These are phyloP conservation scores for Pseudozyma hubeiensis DNA, from an alignment of 1,284 basidiomycete species.

Conservation along the genomic window DNA sequence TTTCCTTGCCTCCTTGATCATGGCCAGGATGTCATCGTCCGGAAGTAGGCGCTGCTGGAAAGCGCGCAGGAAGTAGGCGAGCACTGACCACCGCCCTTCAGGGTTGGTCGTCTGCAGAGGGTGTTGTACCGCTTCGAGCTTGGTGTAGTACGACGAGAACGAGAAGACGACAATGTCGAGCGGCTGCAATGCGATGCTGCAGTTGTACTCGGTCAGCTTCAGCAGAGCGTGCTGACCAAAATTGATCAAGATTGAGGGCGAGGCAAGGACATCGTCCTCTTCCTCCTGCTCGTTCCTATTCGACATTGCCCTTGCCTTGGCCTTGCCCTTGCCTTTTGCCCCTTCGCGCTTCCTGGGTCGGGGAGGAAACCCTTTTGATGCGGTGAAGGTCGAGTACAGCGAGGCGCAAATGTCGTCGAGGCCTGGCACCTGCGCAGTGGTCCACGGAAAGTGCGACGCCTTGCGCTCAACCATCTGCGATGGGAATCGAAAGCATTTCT, in stretches of 20 bases:
- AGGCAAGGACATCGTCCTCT: neutral
- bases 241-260: conserved; percentile 6
- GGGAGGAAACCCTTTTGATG: conserved; percentile 1
- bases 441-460: neutral
- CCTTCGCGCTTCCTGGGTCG: too few species aligned
- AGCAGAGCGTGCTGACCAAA: conserved; percentile 8
- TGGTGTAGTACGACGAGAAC: neutral
- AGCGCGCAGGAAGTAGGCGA: conserved; percentile 4
- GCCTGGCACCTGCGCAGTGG: neutral
- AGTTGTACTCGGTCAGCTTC: conserved; percentile 1
- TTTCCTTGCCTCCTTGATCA: neutral
- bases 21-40: neutral
- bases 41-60: neutral
- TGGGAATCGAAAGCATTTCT: neutral
- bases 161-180: conserved; percentile 9
- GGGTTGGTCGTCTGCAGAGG: neutral
- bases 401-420: neutral
- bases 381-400: conserved; percentile 5
- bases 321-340: too few species aligned
- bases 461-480: neutral
- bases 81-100: neutral
- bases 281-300: too few species aligned
- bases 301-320: too few species aligned
- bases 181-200: conserved; percentile 10
- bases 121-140: neutral